Conservation (phyloP, 2,329 filamentous ascomycete species). For the Cladobotryum mycophilum region DNA sequence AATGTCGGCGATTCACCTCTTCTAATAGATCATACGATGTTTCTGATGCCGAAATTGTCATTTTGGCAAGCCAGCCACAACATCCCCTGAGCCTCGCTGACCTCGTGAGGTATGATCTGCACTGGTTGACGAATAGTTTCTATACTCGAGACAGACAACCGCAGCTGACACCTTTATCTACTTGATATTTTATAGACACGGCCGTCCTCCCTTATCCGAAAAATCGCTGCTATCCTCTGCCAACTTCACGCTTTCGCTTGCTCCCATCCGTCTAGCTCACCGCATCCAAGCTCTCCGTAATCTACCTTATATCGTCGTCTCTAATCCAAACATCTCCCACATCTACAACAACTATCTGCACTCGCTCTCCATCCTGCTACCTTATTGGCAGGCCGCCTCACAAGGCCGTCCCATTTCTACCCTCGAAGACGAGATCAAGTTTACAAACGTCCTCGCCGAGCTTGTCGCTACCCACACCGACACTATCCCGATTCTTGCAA, state of each 20-base stretch:
- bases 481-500: constrained; percentile 86
- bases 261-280: constrained; percentile 87
- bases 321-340: constrained; percentile 88
- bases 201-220: constrained; percentile 76
- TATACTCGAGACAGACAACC: not conserved
- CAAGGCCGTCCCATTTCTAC: constrained; percentile 40
- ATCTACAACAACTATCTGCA: constrained; percentile 97
- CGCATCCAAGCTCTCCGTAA: constrained; percentile 90
- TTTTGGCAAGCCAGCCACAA: constrained; percentile 69
- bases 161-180: not conserved
- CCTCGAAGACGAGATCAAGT: constrained; percentile 80
- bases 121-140: not conserved
- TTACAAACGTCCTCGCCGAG: constrained; percentile 88
- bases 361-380: constrained; percentile 82
- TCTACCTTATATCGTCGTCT: constrained; percentile 94
- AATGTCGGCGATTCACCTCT: constrained; percentile 15
- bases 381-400: constrained; percentile 57
- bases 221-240: constrained; percentile 80
- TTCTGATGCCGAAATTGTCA: constrained; percentile 69
- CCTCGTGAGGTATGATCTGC: constrained; percentile 64
- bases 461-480: constrained; percentile 93
- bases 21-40: constrained; percentile 28
- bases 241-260: constrained; percentile 89
- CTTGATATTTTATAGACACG: constrained; percentile 43
- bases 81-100: constrained; percentile 81